Evolutionary conservation across 108 stramenopile species (phyloP), one percentile per base, ranked within the genome.

Genomic region (Poteriospumella lacustris): DNA sequence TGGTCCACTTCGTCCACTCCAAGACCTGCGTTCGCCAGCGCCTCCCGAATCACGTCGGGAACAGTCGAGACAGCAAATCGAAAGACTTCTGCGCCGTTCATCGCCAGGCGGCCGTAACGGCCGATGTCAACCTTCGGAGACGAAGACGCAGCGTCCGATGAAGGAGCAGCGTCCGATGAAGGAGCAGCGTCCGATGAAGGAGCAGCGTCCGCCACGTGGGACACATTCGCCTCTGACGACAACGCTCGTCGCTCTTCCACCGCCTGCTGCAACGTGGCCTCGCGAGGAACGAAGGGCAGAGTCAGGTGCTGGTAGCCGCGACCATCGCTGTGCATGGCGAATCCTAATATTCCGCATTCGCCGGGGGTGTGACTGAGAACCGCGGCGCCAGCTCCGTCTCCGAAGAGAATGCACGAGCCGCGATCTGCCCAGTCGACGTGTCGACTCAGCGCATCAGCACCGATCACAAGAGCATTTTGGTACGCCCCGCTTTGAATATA

Each of bases 371-470:
- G n/a, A 73, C 69, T 40, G 12, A 95, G 44, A 15, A 97, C 94
- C 89, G 94, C 89, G n/a, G 96, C 96, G 0, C 94, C 96, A 0
- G 94, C 94, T 2, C 94, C 96, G 86, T 97, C 96, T 31, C 96
- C 96, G 85, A 97, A 97, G 31, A 97, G 80, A 64, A 97, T 97
- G 75, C 94, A 95, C 1, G 88, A 78, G 85, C 95, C 95, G 39
- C 96, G 86, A 82, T 97, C 94, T 62, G 91, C 92, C 96, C 96
- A 97, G 85, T 97, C 96, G 0, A 95, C 91, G 91, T 91, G 93
- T 78, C 96, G 86, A 40, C 87, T 89, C 15, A 97, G 76, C 9
- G 96, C 94, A 85, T 97, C 96, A 12, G 92, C 91, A 38, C 96
- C 96, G 58, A 97, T 44, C 2, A 97, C 94, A 29, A 97, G 64